Percentiles rank a stretch among this genome's conserved stretches.
Conservation (phyloP, 805 yeast genomes). For the Pichia manshurica region DNA sequence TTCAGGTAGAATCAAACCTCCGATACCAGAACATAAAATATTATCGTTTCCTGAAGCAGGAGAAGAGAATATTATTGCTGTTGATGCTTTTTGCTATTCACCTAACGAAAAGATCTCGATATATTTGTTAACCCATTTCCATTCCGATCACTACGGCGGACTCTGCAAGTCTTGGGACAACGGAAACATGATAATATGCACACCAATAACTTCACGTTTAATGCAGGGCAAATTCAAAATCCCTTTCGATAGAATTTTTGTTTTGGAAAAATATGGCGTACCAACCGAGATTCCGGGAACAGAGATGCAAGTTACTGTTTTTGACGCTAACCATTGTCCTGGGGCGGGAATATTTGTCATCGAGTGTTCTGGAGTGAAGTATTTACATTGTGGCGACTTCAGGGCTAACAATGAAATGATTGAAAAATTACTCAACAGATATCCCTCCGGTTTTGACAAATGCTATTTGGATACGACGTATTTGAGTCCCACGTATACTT, state of each 20-base stretch:
- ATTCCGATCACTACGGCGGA: constrained; percentile 92
- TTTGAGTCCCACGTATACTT: constrained; percentile 63
- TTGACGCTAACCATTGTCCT: constrained; percentile 95
- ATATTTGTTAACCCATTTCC: constrained; percentile 78
- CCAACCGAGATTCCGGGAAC: constrained; percentile 36
- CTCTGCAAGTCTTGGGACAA: constrained; percentile 69
- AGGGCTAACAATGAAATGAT: constrained; percentile 58
- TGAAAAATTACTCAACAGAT: constrained; percentile 26
- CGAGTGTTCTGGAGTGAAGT: constrained; percentile 37
- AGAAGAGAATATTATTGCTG: constrained; percentile 35
- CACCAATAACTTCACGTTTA: constrained; percentile 61
- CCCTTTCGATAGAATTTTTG: constrained; percentile 34
- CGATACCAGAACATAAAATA: constrained; percentile 52
- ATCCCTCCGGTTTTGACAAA: constrained; percentile 39
- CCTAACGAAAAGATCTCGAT: constrained; percentile 40
- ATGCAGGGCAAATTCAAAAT: constrained; percentile 51
- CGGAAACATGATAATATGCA: constrained; percentile 61
- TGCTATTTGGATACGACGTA: constrained; percentile 91
- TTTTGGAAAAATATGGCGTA: constrained; percentile 35
- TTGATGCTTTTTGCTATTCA: constrained; percentile 60
- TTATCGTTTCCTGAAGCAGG: constrained; percentile 34
- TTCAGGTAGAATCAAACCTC: constrained; percentile 13
- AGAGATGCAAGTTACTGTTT: constrained; percentile 47
- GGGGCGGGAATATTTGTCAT: constrained; percentile 83
- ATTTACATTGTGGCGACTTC: constrained; percentile 91